Base-by-base conservation (phyloP, 352 stramenopile genomes). In the Pythium volutum region DNA sequence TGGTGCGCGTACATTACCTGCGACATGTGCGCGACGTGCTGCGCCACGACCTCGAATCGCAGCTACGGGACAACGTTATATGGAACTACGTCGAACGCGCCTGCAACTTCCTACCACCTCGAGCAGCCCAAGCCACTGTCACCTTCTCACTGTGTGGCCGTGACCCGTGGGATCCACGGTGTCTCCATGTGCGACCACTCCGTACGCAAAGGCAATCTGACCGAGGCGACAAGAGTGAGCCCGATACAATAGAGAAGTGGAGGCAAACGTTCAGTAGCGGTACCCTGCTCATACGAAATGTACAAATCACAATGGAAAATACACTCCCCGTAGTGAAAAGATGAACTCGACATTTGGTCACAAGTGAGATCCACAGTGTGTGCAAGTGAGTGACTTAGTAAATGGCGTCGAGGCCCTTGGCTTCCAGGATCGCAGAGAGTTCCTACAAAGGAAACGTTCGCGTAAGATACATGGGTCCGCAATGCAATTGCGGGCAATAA, bases 401-500 rank as follows among this genome's bases (percentile, higher is more conserved):
- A 8, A 64, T 57, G 4, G 55, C 62, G 50, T 53, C 50, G 23
- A 69, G n/a, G 2, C 63, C 63, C 25, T 58, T 65, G 26, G 50
- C 45, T 41, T 70, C 63, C 42, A 70, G 45, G 7, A 70, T 62
- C 27, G 57, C 26, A 11, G 51, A 39, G n/a, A 70, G 51, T 59
- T 70, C 56, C 63, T 70, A n/a, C 29, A n/a, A n/a, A 3, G 10
- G 9, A 14, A 7, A 45, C 9, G n/a, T n/a, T 34, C 16, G 1
- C 15, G 38, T 22, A n/a, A n/a, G n/a, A n/a, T n/a, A n/a, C n/a
- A n/a, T n/a, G n/a, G n/a, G n/a, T n/a, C n/a, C n/a, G n/a, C n/a
- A n/a, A n/a, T n/a, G n/a, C n/a, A n/a, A n/a, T n/a, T n/a, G n/a
- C n/a, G n/a, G n/a, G n/a, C n/a, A n/a, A n/a, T n/a, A n/a, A 48